Conservation (phyloP, 768 basidiomycete genomes). For the Rhizopogon rudus region DNA sequence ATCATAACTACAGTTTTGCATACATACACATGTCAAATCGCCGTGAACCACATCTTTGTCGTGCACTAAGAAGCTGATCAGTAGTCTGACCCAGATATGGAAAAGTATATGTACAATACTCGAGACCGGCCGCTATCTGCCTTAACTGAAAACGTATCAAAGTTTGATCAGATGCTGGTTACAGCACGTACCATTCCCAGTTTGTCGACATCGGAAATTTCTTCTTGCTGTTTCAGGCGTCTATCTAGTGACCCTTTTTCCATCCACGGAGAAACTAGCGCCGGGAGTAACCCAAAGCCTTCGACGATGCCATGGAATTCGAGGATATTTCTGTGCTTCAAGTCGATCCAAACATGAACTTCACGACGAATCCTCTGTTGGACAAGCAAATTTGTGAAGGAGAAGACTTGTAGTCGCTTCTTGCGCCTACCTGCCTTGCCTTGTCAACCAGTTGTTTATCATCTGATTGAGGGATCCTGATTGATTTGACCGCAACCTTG, state of each 20-base stretch:
- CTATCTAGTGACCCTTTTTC: slow-evolving; percentile 24
- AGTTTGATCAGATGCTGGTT: neutral
- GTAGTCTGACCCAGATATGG: neutral
- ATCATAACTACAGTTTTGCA: neutral
- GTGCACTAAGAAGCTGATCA: slow-evolving; percentile 3
- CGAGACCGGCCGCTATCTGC: neutral
- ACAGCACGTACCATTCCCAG: slow-evolving; percentile 11
- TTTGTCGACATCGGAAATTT: neutral
- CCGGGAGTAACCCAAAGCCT: slow-evolving; percentile 16
- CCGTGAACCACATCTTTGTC: slow-evolving; percentile 1
- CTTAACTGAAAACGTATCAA: neutral
- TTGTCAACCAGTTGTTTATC: neutral
- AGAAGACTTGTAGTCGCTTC: neutral
- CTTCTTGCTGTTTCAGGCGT: slow-evolving; percentile 16
- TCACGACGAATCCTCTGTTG: slow-evolving; percentile 2
- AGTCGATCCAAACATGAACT: neutral
- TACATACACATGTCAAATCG: slow-evolving; percentile 7
- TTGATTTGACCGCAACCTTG: slow-evolving; percentile 5
- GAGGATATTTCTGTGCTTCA: slow-evolving; percentile 13
- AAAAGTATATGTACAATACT: neutral
- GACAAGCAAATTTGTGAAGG: neutral
- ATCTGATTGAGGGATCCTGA: neutral
- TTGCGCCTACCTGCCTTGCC: neutral
- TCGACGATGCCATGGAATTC: slow-evolving; percentile 11
- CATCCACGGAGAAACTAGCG: slow-evolving; percentile 23